Evolutionary conservation across 352 stramenopile genomes (phyloP).

Genomic region (Phytophthora hybrid): DNA sequence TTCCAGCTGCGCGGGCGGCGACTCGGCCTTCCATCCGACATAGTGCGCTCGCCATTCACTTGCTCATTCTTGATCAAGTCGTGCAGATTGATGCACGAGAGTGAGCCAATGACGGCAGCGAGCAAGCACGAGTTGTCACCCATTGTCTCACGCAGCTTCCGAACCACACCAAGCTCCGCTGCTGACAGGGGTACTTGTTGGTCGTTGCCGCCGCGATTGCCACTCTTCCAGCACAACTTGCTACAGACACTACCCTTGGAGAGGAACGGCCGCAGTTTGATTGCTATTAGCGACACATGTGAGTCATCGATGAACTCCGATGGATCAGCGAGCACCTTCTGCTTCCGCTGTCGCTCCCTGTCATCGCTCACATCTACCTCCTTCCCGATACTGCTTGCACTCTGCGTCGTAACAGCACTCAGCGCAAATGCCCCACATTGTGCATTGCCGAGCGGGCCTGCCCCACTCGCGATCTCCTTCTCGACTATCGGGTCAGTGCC

Average conservation of each 20-base stretch:
- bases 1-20: conserved; percentile 52
- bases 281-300: conserved; percentile 49
- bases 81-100: conserved; percentile 56
- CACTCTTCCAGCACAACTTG: conserved; percentile 48
- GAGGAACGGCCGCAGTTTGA: conserved; percentile 52
- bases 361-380: conserved; percentile 8
- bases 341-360: no score
- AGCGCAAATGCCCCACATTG: neutral
- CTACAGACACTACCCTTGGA: conserved; percentile 39
- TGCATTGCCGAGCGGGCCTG: no score
- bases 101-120: conserved; percentile 52
- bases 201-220: neutral
- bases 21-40: conserved; percentile 8
- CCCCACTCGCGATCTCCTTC: neutral
- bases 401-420: no score
- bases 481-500: neutral
- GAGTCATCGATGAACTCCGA: conserved; percentile 71
- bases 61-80: conserved; percentile 53
- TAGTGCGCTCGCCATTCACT: conserved; percentile 1
- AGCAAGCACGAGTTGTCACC: conserved; percentile 80
- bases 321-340: conserved; percentile 27
- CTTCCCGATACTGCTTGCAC: neutral
- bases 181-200: conserved; percentile 8
- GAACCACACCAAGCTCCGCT: conserved; percentile 56
- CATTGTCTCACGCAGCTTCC: conserved; percentile 62